Percentiles rank a stretch among this genome's conserved stretches.
Evolutionary conservation across 305 asterid genomes (phyloP).

Genomic region (Fraxinus dipetala): DNA sequence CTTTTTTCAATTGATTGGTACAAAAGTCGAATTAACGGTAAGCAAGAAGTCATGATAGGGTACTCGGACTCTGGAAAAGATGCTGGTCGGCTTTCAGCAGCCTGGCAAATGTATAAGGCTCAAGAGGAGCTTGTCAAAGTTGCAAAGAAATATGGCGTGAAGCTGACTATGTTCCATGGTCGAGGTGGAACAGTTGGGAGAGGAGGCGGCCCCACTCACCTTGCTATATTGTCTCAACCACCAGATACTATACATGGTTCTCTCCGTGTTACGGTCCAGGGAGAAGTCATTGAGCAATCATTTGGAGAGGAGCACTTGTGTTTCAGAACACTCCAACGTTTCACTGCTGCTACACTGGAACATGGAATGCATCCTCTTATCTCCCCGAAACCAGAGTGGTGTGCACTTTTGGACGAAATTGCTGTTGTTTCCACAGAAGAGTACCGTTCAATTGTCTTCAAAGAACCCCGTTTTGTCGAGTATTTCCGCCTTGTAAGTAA

Average conservation of each 20-base stretch:
- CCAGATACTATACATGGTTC: constrained; percentile 71
- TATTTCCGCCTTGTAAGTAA: constrained; percentile 74
- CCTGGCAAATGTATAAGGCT: constrained; percentile 81
- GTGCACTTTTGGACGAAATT: constrained; percentile 69
- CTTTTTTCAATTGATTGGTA: constrained; percentile 83
- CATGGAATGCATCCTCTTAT: constrained; percentile 83
- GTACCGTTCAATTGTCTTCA: constrained; percentile 68
- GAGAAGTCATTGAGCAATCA: constrained; percentile 81
- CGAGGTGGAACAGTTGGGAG: constrained; percentile 85
- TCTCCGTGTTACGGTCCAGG: constrained; percentile 78
- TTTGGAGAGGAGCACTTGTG: constrained; percentile 81
- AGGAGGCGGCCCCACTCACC: constrained; percentile 87
- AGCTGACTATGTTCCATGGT: constrained; percentile 80
- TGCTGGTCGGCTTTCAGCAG: constrained; percentile 76
- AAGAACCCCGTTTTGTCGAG: constrained; percentile 81
- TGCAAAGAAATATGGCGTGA: constrained; percentile 57
- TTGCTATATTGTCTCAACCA: constrained; percentile 77
- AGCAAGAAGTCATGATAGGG: constrained; percentile 87
- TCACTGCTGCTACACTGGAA: constrained; percentile 76
- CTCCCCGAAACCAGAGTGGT: constrained; percentile 76
- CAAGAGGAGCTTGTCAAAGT: constrained; percentile 79
- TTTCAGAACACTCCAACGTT: constrained; percentile 76
- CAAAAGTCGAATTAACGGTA: constrained; percentile 54
- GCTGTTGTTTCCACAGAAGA: constrained; percentile 61
- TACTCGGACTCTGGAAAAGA: constrained; percentile 88